These are phyloP conservation scores for Beauveria bassiana DNA, from an alignment of 2,329 filamentous ascomycete genomes.

Conservation along the genomic window DNA sequence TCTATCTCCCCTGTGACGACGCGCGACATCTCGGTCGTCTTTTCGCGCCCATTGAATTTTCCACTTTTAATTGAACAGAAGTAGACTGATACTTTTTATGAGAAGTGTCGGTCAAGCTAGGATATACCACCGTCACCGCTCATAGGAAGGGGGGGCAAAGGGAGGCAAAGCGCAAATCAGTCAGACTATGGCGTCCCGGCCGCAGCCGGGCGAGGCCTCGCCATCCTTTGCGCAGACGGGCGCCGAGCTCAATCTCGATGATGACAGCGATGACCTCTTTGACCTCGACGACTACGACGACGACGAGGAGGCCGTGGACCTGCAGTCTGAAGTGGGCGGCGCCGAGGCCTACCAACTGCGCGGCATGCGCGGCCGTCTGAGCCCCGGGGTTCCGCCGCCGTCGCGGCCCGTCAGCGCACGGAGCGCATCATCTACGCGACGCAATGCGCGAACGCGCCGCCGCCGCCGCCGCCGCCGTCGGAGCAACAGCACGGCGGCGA, in stretches of 20 bases:
- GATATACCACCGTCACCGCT: neutral
- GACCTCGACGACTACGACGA: slow-evolving; percentile 14
- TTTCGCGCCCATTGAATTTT: neutral
- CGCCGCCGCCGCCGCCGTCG: slow-evolving; percentile 9
- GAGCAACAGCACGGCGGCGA: slow-evolving; percentile 26
- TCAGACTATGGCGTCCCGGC: slow-evolving; percentile 17
- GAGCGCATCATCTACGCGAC: slow-evolving; percentile 4
- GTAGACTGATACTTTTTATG: too few relatives aligned
- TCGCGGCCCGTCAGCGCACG: slow-evolving; percentile 12
- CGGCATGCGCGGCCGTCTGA: slow-evolving; percentile 8
- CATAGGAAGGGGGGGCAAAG: neutral
- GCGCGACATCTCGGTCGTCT: neutral
- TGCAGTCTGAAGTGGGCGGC: slow-evolving; percentile 24
- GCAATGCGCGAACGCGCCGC: slow-evolving; percentile 2
- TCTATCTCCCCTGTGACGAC: neutral
- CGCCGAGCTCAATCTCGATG: slow-evolving; percentile 28
- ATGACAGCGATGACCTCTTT: slow-evolving; percentile 23
- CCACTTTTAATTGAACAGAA: too few relatives aligned
- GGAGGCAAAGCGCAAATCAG: neutral
- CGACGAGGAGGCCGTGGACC: slow-evolving; percentile 14
- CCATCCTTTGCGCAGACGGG: slow-evolving; percentile 34
- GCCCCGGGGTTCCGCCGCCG: neutral
- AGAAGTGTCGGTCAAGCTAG: too few relatives aligned
- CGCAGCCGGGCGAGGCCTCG: slow-evolving; percentile 19
- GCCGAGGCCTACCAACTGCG: slow-evolving; percentile 27